Percentiles rank a stretch among this genome's conserved stretches.
These are phyloP conservation scores for Pythium phragmitis DNA, from an alignment of 352 stramenopile species.

Conservation along the genomic window DNA sequence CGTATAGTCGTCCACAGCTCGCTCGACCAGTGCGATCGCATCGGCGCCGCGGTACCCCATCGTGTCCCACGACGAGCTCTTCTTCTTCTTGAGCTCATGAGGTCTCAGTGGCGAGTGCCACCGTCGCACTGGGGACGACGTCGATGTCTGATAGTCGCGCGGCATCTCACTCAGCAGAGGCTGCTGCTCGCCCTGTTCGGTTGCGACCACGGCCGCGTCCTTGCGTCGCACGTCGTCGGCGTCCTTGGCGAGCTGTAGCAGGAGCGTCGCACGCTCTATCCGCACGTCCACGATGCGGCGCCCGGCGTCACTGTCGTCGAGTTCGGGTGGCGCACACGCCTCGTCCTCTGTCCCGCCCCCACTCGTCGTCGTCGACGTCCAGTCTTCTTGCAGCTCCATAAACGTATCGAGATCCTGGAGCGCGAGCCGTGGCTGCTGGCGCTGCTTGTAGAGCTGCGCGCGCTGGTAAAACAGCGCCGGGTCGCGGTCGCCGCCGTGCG, in stretches of 20 bases:
- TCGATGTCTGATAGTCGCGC: constrained; percentile 19
- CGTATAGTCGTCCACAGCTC: constrained; percentile 66
- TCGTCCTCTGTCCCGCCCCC: constrained; percentile 20
- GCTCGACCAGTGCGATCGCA: constrained; percentile 39
- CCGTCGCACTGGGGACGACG: background rate
- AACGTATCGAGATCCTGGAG: constrained; percentile 65
- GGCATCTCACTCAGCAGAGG: constrained; percentile 18
- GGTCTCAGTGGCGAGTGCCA: background rate
- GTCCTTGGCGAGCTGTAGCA: constrained; percentile 51
- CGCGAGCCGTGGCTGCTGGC: constrained; percentile 44
- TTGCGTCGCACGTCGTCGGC: constrained; percentile 45
- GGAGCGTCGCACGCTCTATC: constrained; percentile 55
- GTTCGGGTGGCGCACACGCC: constrained; percentile 5
- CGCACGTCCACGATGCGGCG: constrained; percentile 48
- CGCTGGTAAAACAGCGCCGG: constrained; percentile 62
- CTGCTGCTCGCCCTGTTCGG: constrained; percentile 45
- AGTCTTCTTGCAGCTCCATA: constrained; percentile 63
- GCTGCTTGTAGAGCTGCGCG: constrained; percentile 48
- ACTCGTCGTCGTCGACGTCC: constrained; percentile 2
- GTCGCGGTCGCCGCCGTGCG: constrained; percentile 45
- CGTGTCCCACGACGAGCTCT: constrained; percentile 9
- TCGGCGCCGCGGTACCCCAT: constrained; percentile 33
- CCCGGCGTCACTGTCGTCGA: constrained; percentile 10
- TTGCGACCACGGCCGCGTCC: constrained; percentile 43
- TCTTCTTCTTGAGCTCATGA: constrained; percentile 12